Percentiles rank a stretch among this genome's conserved stretches.
Conservation (phyloP, 2,329 filamentous ascomycete genomes). For the Akanthomyces lecanii region DNA sequence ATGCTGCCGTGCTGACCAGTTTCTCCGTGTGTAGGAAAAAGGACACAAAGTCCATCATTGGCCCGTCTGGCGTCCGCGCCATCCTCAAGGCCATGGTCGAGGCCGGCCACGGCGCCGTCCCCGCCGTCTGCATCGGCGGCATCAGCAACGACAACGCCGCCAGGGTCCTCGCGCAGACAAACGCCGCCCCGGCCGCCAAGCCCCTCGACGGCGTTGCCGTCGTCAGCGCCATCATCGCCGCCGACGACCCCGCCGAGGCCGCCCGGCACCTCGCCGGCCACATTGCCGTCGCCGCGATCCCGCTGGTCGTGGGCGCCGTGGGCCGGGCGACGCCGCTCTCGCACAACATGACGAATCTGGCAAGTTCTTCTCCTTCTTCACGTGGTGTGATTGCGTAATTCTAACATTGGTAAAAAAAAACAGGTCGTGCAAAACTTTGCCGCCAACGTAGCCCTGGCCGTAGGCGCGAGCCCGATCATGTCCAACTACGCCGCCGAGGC, state of each 20-base stretch:
- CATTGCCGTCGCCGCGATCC: constrained; percentile 46
- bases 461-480: constrained; percentile 93
- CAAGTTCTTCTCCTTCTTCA: constrained; percentile 22
- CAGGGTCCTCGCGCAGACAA: constrained; percentile 68
- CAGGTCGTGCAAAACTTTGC: constrained; percentile 87
- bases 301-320: constrained; percentile 55
- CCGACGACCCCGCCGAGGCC: constrained; percentile 60
- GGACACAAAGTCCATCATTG: constrained; percentile 67
- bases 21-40: constrained; percentile 57
- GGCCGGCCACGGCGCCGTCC: constrained; percentile 41
- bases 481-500: constrained; percentile 82
- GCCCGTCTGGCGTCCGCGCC: constrained; percentile 51
- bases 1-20: neutral
- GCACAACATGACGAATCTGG: constrained; percentile 97
- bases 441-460: constrained; percentile 79
- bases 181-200: constrained; percentile 42
- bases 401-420: neutral
- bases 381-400: neutral
- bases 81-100: constrained; percentile 53
- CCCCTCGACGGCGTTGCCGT: constrained; percentile 77
- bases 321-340: constrained; percentile 65
- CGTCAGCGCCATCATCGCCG: constrained; percentile 82
- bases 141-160: constrained; percentile 74
- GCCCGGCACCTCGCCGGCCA: constrained; percentile 51
- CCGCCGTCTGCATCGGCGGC: constrained; percentile 82